These are phyloP conservation scores for Xenosphaeropsis pyriputrescens DNA, from an alignment of 2,329 filamentous ascomycete genomes.

Conservation along the genomic window DNA sequence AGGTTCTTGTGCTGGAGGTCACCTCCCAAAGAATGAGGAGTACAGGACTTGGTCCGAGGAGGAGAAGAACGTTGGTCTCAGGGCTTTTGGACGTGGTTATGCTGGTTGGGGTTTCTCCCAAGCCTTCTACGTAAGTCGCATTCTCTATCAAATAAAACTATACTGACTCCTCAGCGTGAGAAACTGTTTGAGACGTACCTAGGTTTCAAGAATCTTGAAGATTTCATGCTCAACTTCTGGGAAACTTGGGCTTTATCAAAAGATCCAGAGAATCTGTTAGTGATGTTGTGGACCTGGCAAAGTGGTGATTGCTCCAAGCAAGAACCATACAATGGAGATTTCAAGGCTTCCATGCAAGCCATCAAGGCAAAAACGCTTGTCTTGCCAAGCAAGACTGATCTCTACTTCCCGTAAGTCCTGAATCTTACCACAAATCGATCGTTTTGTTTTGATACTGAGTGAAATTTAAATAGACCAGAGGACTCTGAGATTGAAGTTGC, in stretches of 20 bases:
- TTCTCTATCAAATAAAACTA: too few species aligned
- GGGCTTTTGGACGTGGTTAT: conserved; percentile 61
- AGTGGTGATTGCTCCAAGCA: conserved; percentile 55
- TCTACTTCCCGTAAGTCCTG: conserved; percentile 56
- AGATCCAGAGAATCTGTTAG: conserved; percentile 61
- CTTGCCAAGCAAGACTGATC: conserved; percentile 56
- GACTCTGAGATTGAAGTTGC: conserved; percentile 62
- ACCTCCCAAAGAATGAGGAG: conserved; percentile 21
- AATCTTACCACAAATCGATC: conserved; percentile 4
- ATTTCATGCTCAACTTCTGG: conserved; percentile 66
- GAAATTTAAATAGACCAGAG: conserved; percentile 39
- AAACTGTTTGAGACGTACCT: conserved; percentile 50
- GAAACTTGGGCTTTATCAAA: conserved; percentile 45
- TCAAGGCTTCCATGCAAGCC: conserved; percentile 46
- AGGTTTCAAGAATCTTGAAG: conserved; percentile 53
- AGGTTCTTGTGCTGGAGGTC: conserved; percentile 30
- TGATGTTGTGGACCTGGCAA: conserved; percentile 72
- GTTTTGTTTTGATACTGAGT: neutral
- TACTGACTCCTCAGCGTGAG: conserved; percentile 26
- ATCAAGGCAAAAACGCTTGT: conserved; percentile 64
- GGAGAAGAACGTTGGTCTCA: conserved; percentile 42
- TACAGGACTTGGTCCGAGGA: conserved; percentile 33
- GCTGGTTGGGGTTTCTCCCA: conserved; percentile 74
- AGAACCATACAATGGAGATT: conserved; percentile 51
- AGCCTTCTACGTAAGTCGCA: conserved; percentile 42